Evolutionary conservation across 768 basidiomycete genomes (phyloP).

Genomic region (Lactarius vividus): DNA sequence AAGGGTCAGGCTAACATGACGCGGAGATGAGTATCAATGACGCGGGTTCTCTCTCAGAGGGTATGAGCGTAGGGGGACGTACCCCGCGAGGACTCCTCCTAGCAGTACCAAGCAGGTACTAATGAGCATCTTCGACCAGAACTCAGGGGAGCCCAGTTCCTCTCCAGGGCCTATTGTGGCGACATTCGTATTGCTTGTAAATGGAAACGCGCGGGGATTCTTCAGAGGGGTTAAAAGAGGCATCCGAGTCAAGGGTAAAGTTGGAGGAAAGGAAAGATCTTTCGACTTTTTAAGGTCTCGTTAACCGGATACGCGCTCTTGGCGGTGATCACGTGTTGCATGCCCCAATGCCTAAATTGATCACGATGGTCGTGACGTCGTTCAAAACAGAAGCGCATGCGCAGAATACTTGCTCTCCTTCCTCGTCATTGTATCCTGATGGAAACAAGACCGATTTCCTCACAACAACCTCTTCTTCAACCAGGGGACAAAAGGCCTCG

Average conservation of each 20-base stretch:
- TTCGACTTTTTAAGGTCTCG: background rate
- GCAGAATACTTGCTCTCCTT: background rate
- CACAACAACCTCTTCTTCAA: background rate
- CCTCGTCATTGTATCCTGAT: background rate
- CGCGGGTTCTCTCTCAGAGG: background rate
- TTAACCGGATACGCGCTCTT: background rate
- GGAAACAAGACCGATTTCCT: background rate
- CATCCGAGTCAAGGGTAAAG: background rate
- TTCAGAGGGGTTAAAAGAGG: slow-evolving; percentile 12
- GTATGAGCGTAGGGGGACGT: slow-evolving; percentile 28
- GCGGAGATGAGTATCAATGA: background rate
- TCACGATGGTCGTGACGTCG: background rate
- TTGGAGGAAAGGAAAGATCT: background rate
- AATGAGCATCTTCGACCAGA: slow-evolving; percentile 70
- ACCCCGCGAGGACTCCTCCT: slow-evolving; percentile 95
- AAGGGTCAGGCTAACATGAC: slow-evolving; percentile 69
- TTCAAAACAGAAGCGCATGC: background rate
- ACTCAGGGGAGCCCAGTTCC: slow-evolving; percentile 54
- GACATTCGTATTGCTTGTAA: background rate
- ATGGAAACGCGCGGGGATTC: background rate
- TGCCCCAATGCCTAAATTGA: background rate
- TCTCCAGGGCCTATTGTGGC: slow-evolving; percentile 25
- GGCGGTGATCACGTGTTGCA: background rate
- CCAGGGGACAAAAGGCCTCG: slow-evolving; percentile 38
- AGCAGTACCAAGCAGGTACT: slow-evolving; percentile 69